These are phyloP conservation scores for Fusarium bulbicola DNA, from an alignment of 2,329 filamentous ascomycete species.

Conservation along the genomic window DNA sequence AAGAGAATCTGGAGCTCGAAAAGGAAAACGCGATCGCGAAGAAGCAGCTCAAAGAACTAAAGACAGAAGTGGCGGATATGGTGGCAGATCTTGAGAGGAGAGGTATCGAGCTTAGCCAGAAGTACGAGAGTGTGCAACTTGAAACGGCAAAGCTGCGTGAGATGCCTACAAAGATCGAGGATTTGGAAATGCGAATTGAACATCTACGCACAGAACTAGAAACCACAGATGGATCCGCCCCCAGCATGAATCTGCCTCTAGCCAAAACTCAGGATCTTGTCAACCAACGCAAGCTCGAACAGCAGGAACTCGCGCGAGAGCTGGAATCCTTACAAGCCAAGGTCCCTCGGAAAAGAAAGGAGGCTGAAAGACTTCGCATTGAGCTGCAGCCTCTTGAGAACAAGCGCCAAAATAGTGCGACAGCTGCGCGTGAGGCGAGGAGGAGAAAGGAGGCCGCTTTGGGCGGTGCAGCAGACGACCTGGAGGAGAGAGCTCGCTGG, in stretches of 20 bases:
- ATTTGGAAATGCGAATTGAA: slow-evolving; percentile 59
- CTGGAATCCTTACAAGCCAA: slow-evolving; percentile 70
- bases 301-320: slow-evolving; percentile 68
- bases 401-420: slow-evolving; percentile 70
- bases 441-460: slow-evolving; percentile 72
- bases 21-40: slow-evolving; percentile 75
- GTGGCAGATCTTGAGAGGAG: slow-evolving; percentile 75
- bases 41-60: slow-evolving; percentile 78
- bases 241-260: slow-evolving; percentile 64
- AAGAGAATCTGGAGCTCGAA: slow-evolving; percentile 84
- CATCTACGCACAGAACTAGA: slow-evolving; percentile 55
- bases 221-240: slow-evolving; percentile 44
- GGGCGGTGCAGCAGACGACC: slow-evolving; percentile 74
- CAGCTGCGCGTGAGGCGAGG: slow-evolving; percentile 76
- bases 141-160: slow-evolving; percentile 60
- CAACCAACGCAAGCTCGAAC: slow-evolving; percentile 59
- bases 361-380: slow-evolving; percentile 71
- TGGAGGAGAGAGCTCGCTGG: slow-evolving; percentile 81
- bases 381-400: slow-evolving; percentile 76
- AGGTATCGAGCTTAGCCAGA: slow-evolving; percentile 65
- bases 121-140: slow-evolving; percentile 60
- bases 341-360: slow-evolving; percentile 71
- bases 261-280: slow-evolving; percentile 65
- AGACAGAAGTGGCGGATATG: slow-evolving; percentile 79
- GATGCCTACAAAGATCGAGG: slow-evolving; percentile 59